A percentile compares a stretch with the other conserved stretches of the same genome.
These are phyloP conservation scores for Pseudognaphalium luteoalbum DNA, from an alignment of 129 eudicot species.

Conservation along the genomic window DNA sequence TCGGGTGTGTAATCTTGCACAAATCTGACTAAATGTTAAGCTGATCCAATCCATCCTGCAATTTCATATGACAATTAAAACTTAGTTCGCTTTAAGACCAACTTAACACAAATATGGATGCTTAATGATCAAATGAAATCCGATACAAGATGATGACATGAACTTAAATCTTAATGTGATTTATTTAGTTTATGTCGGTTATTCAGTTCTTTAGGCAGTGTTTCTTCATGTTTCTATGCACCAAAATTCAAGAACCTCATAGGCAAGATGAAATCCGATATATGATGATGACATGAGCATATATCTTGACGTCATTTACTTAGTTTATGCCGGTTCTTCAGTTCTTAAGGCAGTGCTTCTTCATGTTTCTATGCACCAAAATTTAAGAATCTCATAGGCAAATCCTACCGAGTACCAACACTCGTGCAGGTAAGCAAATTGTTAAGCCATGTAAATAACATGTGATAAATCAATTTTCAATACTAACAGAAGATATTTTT, in stretches of 20 bases:
- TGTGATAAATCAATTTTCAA: not conserved
- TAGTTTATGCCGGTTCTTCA: no score
- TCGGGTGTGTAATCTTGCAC: constrained; percentile 1
- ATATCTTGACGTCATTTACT: no score
- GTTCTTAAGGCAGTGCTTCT: not conserved
- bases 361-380: not conserved
- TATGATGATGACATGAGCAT: not conserved
- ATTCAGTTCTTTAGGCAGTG: not conserved
- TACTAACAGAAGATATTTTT: not conserved
- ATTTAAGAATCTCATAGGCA: not conserved
- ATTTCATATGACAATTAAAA: constrained; percentile 7
- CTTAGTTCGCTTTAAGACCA: constrained; percentile 9
- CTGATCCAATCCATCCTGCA: constrained; percentile 61
- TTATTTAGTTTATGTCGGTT: no score
- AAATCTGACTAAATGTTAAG: constrained; percentile 42
- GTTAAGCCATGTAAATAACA: not conserved
- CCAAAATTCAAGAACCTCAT: no score
- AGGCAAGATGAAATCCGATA: not conserved
- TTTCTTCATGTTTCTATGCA: constrained; percentile 8
- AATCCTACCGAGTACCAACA: not conserved
- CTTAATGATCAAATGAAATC: not conserved
- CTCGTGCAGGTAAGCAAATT: not conserved
- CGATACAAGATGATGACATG: not conserved
- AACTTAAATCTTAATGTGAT: no score
- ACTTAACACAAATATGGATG: not conserved